These are phyloP conservation scores for Arctium minus DNA, from an alignment of 129 eudicot genomes.

Conservation along the genomic window DNA sequence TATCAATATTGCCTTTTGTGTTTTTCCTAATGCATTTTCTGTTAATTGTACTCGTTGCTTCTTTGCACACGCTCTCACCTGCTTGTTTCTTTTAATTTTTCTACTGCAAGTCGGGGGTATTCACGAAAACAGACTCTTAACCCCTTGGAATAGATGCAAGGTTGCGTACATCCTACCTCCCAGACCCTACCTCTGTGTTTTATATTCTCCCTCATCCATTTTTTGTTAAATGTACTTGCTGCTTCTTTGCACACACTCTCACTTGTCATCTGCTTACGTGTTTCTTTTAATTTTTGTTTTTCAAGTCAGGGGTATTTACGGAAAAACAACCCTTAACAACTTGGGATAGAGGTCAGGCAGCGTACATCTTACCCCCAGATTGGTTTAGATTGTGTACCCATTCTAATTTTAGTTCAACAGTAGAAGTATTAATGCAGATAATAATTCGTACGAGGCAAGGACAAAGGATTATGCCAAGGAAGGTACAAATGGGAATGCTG, in stretches of 20 bases:
- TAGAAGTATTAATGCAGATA: conserved; percentile 18
- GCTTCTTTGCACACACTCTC: not conserved
- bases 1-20: not conserved
- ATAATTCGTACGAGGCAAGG: conserved; percentile 19
- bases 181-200: too few species aligned
- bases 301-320: not conserved
- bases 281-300: too few species aligned
- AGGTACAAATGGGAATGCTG: conserved; percentile 13
- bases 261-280: too few species aligned
- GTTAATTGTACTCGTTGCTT: not conserved
- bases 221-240: too few species aligned
- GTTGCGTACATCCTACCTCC: not conserved
- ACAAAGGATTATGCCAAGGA: conserved; percentile 16
- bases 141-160: not conserved
- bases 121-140: not conserved
- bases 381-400: not conserved
- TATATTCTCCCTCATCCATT: too few species aligned
- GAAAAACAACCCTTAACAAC: not conserved
- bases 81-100: not conserved
- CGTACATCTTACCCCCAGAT: not conserved
- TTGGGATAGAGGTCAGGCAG: not conserved
- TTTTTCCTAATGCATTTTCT: not conserved
- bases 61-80: not conserved
- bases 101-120: not conserved
- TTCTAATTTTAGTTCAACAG: conserved; percentile 8